Conservation (phyloP, 2,329 filamentous ascomycete species). For the Hypoxylon sp. region DNA sequence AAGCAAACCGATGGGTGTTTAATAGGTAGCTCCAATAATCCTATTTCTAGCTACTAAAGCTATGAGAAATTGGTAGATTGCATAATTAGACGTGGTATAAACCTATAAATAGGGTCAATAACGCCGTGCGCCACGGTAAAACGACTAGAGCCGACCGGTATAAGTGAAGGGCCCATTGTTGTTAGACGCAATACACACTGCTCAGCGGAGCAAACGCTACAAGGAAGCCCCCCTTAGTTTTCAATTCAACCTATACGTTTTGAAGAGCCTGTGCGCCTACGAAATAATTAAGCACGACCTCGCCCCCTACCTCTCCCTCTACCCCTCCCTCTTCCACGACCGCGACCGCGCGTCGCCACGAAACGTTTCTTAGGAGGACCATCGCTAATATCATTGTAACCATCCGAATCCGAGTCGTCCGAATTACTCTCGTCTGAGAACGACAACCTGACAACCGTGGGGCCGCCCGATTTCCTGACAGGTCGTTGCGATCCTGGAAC, state of each 20-base stretch:
- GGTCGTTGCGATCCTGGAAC: constrained; percentile 19
- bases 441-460: constrained; percentile 48
- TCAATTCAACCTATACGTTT: not conserved
- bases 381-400: constrained; percentile 38
- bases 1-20: not conserved
- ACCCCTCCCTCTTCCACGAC: constrained; percentile 35
- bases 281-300: constrained; percentile 18
- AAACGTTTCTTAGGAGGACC: constrained; percentile 11
- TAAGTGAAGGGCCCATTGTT: not conserved
- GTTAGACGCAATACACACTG: not conserved
- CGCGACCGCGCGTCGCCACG: constrained; percentile 29
- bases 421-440: constrained; percentile 39
- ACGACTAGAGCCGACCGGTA: not conserved
- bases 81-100: not conserved
- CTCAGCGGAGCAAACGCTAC: not conserved
- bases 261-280: not conserved
- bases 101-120: not conserved
- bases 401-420: constrained; percentile 36
- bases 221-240: not conserved
- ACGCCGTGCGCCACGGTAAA: not conserved
- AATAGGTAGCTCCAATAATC: not conserved
- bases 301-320: constrained; percentile 15
- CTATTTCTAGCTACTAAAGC: not conserved
- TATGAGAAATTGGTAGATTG: not conserved
- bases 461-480: constrained; percentile 35